Conservation (phyloP, 139 green algal species). For the Tetradesmus obliquus region DNA sequence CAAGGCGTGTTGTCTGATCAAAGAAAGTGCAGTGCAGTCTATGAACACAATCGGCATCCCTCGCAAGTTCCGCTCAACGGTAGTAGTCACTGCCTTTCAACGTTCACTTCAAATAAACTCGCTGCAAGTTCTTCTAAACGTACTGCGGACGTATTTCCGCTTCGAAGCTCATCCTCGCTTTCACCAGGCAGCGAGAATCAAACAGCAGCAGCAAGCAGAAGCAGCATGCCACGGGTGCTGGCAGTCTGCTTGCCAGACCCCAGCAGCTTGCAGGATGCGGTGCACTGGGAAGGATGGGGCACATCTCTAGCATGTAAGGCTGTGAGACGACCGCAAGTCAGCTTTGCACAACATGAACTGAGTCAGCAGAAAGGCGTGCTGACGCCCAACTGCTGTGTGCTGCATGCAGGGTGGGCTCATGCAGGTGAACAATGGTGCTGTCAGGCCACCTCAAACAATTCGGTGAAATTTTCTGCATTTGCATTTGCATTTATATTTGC, state of each 20-base stretch:
- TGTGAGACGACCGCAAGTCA: not conserved
- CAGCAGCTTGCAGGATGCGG: not conserved
- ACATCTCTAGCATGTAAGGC: conserved; percentile 15
- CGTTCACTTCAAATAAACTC: no score
- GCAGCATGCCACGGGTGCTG: not conserved
- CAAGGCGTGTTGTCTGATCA: no score
- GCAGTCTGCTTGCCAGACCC: not conserved
- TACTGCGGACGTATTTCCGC: no score
- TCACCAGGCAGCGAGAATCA: not conserved
- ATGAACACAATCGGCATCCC: no score
- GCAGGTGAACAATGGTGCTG: not conserved
- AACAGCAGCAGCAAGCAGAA: not conserved
- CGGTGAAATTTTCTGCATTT: not conserved
- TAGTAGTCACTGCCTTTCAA: no score
- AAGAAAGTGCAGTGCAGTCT: no score
- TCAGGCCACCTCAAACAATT: not conserved
- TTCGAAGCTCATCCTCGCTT: no score
- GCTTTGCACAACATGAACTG: no score
- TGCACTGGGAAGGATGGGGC: conserved; percentile 30
- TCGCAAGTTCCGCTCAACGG: no score
- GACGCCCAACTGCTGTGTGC: not conserved
- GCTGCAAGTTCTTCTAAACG: no score
- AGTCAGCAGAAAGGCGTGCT: not conserved
- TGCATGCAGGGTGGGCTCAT: not conserved
- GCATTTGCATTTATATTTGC: not conserved